These are phyloP conservation scores for Musa acuminata DNA, from an alignment of 176 grass and related monocot genomes.

Conservation along the genomic window DNA sequence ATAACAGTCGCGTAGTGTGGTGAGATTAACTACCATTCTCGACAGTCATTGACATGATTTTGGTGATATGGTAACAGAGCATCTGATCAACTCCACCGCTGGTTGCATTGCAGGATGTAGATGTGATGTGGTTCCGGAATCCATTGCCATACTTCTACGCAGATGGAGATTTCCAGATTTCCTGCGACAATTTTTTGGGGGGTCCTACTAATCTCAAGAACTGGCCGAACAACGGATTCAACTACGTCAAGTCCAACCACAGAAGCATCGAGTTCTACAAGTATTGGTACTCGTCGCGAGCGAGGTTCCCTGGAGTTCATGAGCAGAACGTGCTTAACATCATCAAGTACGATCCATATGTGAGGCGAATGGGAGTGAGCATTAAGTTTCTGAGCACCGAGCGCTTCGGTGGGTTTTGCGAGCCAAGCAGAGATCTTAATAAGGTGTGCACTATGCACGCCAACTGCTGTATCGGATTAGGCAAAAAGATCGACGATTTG, in stretches of 20 bases:
- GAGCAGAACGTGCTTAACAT: slow-evolving; percentile 73
- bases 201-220: slow-evolving; percentile 32
- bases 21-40: no score
- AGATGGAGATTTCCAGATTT: slow-evolving; percentile 57
- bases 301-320: slow-evolving; percentile 24
- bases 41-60: no score
- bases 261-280: slow-evolving; percentile 45
- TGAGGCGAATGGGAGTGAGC: slow-evolving; percentile 21
- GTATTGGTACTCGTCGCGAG: slow-evolving; percentile 32
- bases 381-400: slow-evolving; percentile 44
- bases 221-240: slow-evolving; percentile 69
- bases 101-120: slow-evolving; percentile 43
- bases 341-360: slow-evolving; percentile 41
- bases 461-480: slow-evolving; percentile 62
- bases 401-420: slow-evolving; percentile 50
- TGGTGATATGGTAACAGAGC: no score
- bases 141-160: slow-evolving; percentile 54
- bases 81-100: neutral
- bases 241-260: slow-evolving; percentile 35
- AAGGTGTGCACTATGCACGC: slow-evolving; percentile 86
- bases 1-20: no score
- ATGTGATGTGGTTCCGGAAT: slow-evolving; percentile 64
- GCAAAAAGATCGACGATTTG: slow-evolving; percentile 45
- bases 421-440: slow-evolving; percentile 35
- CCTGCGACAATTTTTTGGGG: slow-evolving; percentile 47